Base-by-base conservation (phyloP, 768 basidiomycete genomes). In the Hebeloma cylindrosporum region DNA sequence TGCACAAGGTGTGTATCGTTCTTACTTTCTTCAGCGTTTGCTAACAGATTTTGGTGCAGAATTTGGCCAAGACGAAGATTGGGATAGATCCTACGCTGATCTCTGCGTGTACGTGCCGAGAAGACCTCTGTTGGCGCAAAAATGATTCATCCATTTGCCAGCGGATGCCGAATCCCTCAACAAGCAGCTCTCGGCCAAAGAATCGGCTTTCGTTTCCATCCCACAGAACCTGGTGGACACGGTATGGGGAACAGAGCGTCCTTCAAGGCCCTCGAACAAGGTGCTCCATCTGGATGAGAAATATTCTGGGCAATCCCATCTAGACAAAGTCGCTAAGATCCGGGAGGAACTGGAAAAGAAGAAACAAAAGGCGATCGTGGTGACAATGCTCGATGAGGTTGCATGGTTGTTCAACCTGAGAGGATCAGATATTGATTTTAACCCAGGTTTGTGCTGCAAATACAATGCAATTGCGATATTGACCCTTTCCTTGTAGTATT, bases 401-500 rank as follows among this genome's bases (percentile, higher is more conserved):
- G 93, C 92, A 0, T 98, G 93, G 93, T 60, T 93, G 28, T 89
- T 92, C 69, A 94, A 97, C 63, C 71, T 99, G 23, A 83, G 95
- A 50, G 94, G 93, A 1, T 79, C 83, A 2, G 95, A 97, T 60
- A 94, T 98, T 57, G 83, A 83, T 25, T 97, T 78, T 67, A 98
- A 96, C 47, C 75, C 75, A 47, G 74, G 74, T 73, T 40, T 13
- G 65, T 45, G 6, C 10, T 18, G 13, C 49, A 33, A 7, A n/a
- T 30, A n/a, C 17, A 33, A 49, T 16, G 45, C 28, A 26, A 5
- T 7, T 34, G 1, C 30, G 26, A 20, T 37, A 13, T 35, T 55
- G 14, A 50, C 21, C n/a, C n/a, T n/a, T 11, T 40, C 9, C 32
- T 10, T 22, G 11, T 57, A 85, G 91, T 96, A 13, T 95, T 96